Conservation (phyloP, 805 yeast species). For the Maudiozyma saulgeensis region DNA sequence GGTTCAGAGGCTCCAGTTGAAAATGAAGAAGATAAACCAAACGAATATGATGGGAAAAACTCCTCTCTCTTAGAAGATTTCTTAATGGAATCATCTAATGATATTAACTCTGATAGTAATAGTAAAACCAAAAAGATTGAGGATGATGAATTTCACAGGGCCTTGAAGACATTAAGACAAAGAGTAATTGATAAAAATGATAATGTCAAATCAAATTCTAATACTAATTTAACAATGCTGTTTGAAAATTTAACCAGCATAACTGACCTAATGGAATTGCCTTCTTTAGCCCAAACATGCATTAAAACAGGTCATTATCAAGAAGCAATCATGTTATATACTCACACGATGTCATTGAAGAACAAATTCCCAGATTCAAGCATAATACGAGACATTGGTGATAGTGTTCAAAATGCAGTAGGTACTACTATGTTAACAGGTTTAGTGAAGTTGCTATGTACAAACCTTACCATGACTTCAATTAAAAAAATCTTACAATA, state of each 20-base stretch:
- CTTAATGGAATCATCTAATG: conserved; percentile 1
- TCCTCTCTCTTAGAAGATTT: conserved; percentile 7
- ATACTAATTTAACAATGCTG: conserved; percentile 30
- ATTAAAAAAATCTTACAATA: conserved; percentile 72
- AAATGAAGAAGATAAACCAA: background rate
- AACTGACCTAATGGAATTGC: conserved; percentile 72
- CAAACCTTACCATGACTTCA: conserved; percentile 71
- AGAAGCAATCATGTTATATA: conserved; percentile 78
- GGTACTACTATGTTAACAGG: conserved; percentile 56
- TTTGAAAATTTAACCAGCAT: conserved; percentile 59
- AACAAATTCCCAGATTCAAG: conserved; percentile 50
- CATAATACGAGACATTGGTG: conserved; percentile 23
- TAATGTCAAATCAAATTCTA: background rate
- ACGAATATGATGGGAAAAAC: background rate
- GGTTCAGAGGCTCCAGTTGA: background rate
- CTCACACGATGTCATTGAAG: conserved; percentile 57
- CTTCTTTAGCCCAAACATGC: conserved; percentile 75
- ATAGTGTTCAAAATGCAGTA: conserved; percentile 22
- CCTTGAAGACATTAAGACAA: conserved; percentile 15
- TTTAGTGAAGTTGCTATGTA: conserved; percentile 56
- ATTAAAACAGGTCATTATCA: conserved; percentile 79
- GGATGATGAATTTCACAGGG: conserved; percentile 27
- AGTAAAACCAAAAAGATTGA: conserved; percentile 3
- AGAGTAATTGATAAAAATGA: conserved; percentile 7
- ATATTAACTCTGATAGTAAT: conserved; percentile 7